A percentile compares a stretch with the other conserved stretches of the same genome.
Conservation (phyloP, 441 rosid genomes). For the Gossypium davidsonii region DNA sequence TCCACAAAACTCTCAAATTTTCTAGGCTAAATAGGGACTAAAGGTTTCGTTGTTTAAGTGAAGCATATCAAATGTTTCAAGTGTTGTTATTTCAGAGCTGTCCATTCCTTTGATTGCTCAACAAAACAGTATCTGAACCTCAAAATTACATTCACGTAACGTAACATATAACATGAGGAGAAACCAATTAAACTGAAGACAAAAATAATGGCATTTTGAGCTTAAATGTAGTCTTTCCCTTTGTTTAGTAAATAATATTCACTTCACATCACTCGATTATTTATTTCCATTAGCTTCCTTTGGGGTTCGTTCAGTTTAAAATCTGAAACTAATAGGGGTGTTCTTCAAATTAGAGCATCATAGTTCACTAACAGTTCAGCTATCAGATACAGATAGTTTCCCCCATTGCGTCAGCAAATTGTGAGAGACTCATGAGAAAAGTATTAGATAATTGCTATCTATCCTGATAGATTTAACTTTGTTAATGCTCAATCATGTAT, state of each 20-base stretch:
- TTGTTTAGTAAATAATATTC: neutral
- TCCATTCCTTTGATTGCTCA: too few species aligned
- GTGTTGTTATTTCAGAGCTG: too few species aligned
- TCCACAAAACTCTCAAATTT: too few species aligned
- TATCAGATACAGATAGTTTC: neutral
- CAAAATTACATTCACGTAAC: too few species aligned
- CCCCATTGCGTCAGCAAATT: neutral
- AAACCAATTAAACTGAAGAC: neutral
- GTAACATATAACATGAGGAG: neutral
- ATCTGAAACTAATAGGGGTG: neutral
- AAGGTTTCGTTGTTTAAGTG: too few species aligned
- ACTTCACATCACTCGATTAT: neutral
- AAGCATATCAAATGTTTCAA: too few species aligned
- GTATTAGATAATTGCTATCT: neutral
- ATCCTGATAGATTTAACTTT: conserved; percentile 2
- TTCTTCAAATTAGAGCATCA: neutral
- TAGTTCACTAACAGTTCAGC: neutral
- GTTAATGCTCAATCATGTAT: neutral
- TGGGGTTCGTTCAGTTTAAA: neutral
- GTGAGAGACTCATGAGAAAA: neutral
- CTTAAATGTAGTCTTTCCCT: neutral
- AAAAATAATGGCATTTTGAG: neutral
- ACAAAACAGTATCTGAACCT: too few species aligned
- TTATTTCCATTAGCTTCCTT: neutral
- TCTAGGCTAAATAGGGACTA: too few species aligned